Percentiles rank a stretch among this genome's conserved stretches.
Conservation (phyloP, 2,329 filamentous ascomycete species). For the Scytalidium lignicola region DNA sequence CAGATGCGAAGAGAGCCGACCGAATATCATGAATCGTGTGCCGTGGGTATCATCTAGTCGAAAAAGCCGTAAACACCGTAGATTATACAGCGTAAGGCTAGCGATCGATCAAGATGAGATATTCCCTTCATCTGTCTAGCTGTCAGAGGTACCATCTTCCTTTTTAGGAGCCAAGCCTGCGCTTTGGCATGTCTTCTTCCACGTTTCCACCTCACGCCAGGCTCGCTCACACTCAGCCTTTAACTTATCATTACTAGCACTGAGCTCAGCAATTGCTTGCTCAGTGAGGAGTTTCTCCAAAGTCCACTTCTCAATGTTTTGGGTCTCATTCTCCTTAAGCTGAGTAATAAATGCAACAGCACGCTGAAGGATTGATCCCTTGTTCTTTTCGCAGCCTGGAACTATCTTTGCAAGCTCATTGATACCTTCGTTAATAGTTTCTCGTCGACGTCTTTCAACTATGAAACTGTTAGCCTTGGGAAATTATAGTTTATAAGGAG, state of each 20-base stretch:
- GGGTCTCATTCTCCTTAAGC: conserved; percentile 87
- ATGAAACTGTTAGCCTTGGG: conserved; percentile 20
- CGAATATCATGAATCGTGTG: conserved; percentile 15
- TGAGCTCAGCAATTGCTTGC: conserved; percentile 84
- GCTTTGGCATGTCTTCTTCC: conserved; percentile 65
- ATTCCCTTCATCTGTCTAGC: conserved; percentile 15
- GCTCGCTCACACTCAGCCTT: conserved; percentile 74
- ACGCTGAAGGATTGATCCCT: conserved; percentile 90
- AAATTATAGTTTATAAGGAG: background rate
- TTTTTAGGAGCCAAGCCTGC: conserved; percentile 49
- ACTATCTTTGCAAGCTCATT: conserved; percentile 98
- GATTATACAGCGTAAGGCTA: conserved; percentile 15
- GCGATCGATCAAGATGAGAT: conserved; percentile 19
- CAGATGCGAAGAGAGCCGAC: background rate
- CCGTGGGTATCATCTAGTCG: conserved; percentile 24
- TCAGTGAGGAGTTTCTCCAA: conserved; percentile 85
- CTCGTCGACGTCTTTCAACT: conserved; percentile 94
- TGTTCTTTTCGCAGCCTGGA: conserved; percentile 97
- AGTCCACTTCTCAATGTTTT: conserved; percentile 93
- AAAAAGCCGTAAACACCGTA: conserved; percentile 17
- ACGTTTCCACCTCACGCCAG: conserved; percentile 72
- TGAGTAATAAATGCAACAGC: conserved; percentile 93
- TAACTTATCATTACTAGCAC: conserved; percentile 79
- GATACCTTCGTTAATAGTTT: conserved; percentile 98
- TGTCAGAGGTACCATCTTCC: conserved; percentile 29